Base-by-base conservation (phyloP, 768 basidiomycete genomes). In the Daedaleopsis sinensis region DNA sequence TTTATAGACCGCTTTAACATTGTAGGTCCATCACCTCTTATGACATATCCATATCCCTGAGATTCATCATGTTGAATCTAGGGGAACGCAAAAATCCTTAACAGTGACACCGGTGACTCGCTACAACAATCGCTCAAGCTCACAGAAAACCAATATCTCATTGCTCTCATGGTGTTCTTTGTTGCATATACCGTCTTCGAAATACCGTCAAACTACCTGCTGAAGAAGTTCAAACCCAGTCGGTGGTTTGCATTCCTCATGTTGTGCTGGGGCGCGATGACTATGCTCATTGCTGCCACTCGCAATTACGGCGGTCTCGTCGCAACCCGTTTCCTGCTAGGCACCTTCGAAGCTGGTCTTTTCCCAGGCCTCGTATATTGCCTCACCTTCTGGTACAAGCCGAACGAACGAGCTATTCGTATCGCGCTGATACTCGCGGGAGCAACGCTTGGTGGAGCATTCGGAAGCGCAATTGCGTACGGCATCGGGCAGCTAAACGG, bases 321-420 rank as follows among this genome's bases (percentile, higher is more conserved):
- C 50, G 66, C 58, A 2, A 39, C 62, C 58, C 73, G 82, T 21
- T 79, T 83, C 64, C 70, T 79, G 16, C 72, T 81, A 12, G 81
- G 80, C 1, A 70, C 71, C 5, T 74, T 78, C 37, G 81, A 81
- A 61, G 79, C 78, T 8, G 78, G 73, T 19, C 64, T 79, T 5
- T 80, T 77, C 63, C 80, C 78, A 0, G 80, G 78, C 16, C 70
- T 80, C 57, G 70, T 76, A 9, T 79, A 77, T 64, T 78, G 71
- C 65, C 63, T 80, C 44, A 80, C 78, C n/a, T 78, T 79, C 63
- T 81, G 80, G 79, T 82, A 80, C 67, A 76, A 73, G 48, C 71
- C 67, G 32, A 65, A 68, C 48, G 71, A 73, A 55, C 71, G 68
- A 12, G 68, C 70, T 16, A 43, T 72, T 16, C 70, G 71, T 35